Percentiles rank a stretch among this genome's conserved stretches.
phyloP scores from a whole-genome alignment of 805 yeast genomes.

The Candida corydali region DNA sequence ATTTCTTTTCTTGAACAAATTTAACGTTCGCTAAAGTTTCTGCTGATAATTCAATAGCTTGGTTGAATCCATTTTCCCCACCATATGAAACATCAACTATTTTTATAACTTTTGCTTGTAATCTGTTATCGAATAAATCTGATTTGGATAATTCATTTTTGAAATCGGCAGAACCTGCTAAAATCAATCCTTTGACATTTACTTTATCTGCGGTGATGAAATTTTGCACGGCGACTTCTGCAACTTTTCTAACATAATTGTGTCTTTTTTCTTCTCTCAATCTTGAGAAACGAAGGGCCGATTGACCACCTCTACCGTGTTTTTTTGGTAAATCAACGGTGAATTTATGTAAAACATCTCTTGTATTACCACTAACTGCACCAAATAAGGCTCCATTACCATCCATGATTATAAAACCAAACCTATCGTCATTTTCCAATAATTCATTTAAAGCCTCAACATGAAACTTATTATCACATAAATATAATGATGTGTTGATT shows the following conservation, averaged over 20 bases:
- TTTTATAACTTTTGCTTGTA: conserved; percentile 81
- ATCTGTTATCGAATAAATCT: conserved; percentile 88
- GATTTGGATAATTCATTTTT: conserved; percentile 90
- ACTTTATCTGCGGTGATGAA: conserved; percentile 94
- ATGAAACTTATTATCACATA: conserved; percentile 98
- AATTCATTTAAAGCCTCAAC: conserved; percentile 94
- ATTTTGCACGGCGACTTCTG: conserved; percentile 96
- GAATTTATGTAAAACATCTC: conserved; percentile 94
- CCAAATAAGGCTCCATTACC: conserved; percentile 99
- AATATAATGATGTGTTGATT: conserved; percentile 88
- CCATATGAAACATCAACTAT: conserved; percentile 97
- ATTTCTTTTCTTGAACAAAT: conserved; percentile 96
- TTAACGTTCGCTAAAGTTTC: conserved; percentile 96
- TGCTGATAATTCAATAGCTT: conserved; percentile 96
- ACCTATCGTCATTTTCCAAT: conserved; percentile 90
- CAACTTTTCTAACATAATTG: conserved; percentile 95
- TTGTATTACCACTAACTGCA: conserved; percentile 90
- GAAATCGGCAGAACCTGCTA: conserved; percentile 99
- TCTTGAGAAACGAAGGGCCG: conserved; percentile 98
- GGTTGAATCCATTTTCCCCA: conserved; percentile 99
- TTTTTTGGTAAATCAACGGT: conserved; percentile 96
- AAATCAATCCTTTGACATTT: conserved; percentile 87
- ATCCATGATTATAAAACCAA: conserved; percentile 98
- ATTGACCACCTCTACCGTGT: conserved; percentile 99
- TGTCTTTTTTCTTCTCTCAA: conserved; percentile 99